Conservation (phyloP, 768 basidiomycete species). For the Rhizopogon sp. region DNA sequence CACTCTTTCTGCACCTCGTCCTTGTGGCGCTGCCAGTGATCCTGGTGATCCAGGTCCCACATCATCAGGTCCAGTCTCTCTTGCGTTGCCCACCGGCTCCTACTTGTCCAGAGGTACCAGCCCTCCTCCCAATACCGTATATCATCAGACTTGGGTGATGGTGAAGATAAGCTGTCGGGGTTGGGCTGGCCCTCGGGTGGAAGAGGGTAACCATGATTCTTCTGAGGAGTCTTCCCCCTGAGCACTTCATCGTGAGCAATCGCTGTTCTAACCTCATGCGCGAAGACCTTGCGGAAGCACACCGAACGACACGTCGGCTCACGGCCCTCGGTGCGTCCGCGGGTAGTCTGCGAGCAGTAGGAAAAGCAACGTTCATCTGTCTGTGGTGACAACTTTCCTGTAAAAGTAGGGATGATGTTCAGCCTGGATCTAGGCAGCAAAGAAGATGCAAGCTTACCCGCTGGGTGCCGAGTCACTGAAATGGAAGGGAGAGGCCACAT, state of each 20-base stretch:
- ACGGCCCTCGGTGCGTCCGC: conserved; percentile 43
- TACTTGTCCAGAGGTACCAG: conserved; percentile 69
- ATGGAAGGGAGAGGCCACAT: conserved; percentile 13
- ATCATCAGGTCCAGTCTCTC: conserved; percentile 60
- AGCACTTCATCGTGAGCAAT: conserved; percentile 26
- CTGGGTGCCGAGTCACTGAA: conserved; percentile 18
- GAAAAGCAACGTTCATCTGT: conserved; percentile 63
- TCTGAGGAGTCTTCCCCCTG: conserved; percentile 37
- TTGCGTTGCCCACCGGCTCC: conserved; percentile 44
- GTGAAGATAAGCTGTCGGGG: conserved; percentile 13
- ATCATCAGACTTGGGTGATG: conserved; percentile 23
- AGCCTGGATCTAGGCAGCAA: background rate
- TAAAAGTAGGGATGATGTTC: background rate
- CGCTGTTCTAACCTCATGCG: conserved; percentile 60
- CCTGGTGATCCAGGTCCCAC: conserved; percentile 48
- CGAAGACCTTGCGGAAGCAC: conserved; percentile 62
- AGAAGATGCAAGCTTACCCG: conserved; percentile 12
- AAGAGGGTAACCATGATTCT: conserved; percentile 50
- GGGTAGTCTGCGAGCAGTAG: conserved; percentile 55
- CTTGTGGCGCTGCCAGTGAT: conserved; percentile 32
- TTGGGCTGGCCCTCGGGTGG: conserved; percentile 60
- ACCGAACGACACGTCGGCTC: conserved; percentile 54
- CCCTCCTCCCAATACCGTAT: conserved; percentile 68
- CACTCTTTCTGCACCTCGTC: conserved; percentile 49
- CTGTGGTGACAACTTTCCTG: conserved; percentile 54